phyloP scores from a whole-genome alignment of 805 yeast genomes.

The Candida ovalis region DNA sequence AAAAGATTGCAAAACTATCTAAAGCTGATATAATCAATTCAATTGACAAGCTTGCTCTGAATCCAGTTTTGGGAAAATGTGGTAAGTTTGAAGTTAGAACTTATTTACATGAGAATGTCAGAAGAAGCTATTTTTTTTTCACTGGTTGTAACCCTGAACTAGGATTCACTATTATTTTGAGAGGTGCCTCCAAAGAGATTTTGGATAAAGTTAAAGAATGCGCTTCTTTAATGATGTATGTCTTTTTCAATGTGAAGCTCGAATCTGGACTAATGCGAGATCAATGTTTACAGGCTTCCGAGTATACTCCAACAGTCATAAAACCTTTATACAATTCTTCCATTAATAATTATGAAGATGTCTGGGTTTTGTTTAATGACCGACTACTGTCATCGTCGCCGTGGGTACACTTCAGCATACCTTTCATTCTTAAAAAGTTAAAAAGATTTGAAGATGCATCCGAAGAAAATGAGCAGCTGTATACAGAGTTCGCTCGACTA shows the following conservation, averaged over 20 bases:
- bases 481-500: constrained; percentile 20
- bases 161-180: constrained; percentile 82
- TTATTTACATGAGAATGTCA: constrained; percentile 49
- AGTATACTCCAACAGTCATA: constrained; percentile 22
- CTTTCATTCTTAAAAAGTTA: constrained; percentile 33
- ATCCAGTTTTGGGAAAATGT: constrained; percentile 73
- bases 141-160: constrained; percentile 68
- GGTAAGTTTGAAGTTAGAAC: constrained; percentile 65
- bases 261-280: constrained; percentile 76
- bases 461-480: constrained; percentile 28
- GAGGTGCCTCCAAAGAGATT: constrained; percentile 68
- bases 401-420: constrained; percentile 68
- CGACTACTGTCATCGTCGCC: constrained; percentile 81
- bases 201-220: constrained; percentile 71
- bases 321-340: constrained; percentile 17
- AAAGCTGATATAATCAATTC: constrained; percentile 83
- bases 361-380: constrained; percentile 33
- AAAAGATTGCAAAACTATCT: constrained; percentile 72
- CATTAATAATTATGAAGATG: constrained; percentile 29
- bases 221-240: constrained; percentile 74
- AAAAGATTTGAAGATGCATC: constrained; percentile 23
- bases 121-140: constrained; percentile 74
- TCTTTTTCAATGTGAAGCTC: constrained; percentile 70
- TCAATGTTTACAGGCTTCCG: constrained; percentile 53
- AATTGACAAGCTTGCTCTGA: constrained; percentile 75